Base-by-base conservation (phyloP, 1,139 yeast species). In the Nakaseomyces bracarensis region DNA sequence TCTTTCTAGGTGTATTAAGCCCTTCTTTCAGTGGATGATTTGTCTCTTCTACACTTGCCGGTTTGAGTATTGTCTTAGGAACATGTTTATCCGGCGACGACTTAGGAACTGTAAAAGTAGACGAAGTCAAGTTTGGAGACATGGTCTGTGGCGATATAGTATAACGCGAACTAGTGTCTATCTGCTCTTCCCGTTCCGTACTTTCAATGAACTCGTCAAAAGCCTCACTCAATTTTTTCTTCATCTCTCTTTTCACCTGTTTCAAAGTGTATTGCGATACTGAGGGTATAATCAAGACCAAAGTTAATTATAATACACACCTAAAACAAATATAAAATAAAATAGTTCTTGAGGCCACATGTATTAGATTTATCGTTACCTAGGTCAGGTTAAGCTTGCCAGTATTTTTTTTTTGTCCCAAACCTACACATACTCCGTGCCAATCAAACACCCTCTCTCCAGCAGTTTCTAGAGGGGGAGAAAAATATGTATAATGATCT, bases 201-300 rank as follows among this genome's bases (percentile, higher is more conserved):
- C 49, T 48, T 41, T 50, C 54, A 11, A 57, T 52, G 41, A 57
- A 57, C 41, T 43, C 52, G 42, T 57, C 60, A 41, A 56, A 53
- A 36, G 25, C 18, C 26, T 49, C 46, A 43, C 48, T 51, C 57
- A 55, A 53, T 7, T 19, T 9, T 4, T 15, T 28, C 13, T 13
- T 30, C 19, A 18, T 10, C 21, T 22, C 11, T n/a, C 14, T 19
- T 13, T 14, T 8, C 14, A 9, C 34, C 13, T 6, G 13, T 4
- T 4, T 28, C 31, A 13, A 8, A 11, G 25, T 10, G 10, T 10
- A 22, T 22, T 22, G 10, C 25, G 25, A 22, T 7, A 22, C 9
- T 7, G 25, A 22, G 25, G n/a, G n/a, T n/a, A n/a, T n/a, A n/a
- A n/a, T n/a, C n/a, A n/a, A n/a, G n/a, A n/a, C n/a, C n/a, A n/a